These are phyloP conservation scores for Nelumbo lutea DNA, from an alignment of 164 flowering plant genomes.

Conservation along the genomic window DNA sequence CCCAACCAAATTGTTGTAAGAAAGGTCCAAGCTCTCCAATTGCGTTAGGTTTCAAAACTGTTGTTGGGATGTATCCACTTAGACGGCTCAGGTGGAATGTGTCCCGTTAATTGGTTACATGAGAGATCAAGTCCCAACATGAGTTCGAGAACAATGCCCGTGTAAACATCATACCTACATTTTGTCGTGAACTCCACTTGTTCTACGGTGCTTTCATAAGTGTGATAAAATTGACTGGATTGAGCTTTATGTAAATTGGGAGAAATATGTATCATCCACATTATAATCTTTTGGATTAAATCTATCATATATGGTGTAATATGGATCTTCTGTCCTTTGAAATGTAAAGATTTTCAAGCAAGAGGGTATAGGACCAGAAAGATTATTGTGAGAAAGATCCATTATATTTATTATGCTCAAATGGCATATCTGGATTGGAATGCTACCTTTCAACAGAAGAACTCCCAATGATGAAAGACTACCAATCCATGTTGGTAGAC, in stretches of 20 bases:
- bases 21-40: conserved; percentile 27
- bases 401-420: background rate
- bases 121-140: conserved; percentile 25
- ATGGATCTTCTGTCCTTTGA: background rate
- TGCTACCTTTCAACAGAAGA: background rate
- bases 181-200: conserved; percentile 17
- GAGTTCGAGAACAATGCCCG: background rate
- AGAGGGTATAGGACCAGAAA: background rate
- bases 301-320: too few relatives aligned
- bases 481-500: background rate
- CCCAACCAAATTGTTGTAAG: conserved; percentile 23
- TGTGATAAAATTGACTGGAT: too few relatives aligned
- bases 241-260: too few relatives aligned
- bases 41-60: conserved; percentile 10
- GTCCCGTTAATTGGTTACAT: conserved; percentile 13
- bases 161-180: background rate
- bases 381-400: background rate
- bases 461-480: background rate
- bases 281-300: background rate
- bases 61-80: conserved; percentile 14
- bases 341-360: conserved; percentile 2
- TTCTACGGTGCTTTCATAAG: background rate
- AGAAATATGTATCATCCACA: too few relatives aligned
- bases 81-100: conserved; percentile 18
- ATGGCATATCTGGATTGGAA: conserved; percentile 1